Evolutionary conservation across 192 early-diverging fungal species (phyloP).

Genomic region (Backusella sp.): DNA sequence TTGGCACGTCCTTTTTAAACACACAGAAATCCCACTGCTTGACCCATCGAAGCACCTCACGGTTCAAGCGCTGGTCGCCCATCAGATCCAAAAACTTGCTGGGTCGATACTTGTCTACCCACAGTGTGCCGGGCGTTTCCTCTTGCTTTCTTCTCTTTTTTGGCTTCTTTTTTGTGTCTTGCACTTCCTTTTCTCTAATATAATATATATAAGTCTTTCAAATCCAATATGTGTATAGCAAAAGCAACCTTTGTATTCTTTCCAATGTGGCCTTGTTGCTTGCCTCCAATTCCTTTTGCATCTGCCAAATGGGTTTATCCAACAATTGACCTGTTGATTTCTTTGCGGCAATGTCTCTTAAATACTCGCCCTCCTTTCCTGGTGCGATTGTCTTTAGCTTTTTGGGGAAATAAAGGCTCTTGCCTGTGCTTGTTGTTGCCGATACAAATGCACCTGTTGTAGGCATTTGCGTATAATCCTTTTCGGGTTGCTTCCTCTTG

Average conservation of each 20-base stretch:
- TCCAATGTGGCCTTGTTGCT: background rate
- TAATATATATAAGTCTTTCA: background rate
- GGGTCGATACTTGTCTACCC: constrained; percentile 93
- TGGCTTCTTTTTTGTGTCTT: background rate
- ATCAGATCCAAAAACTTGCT: constrained; percentile 79
- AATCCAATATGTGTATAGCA: too few relatives aligned
- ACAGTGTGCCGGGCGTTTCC: constrained; percentile 37
- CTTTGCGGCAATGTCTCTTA: background rate
- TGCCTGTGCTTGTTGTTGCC: constrained; percentile 32
- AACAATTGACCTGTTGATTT: constrained; percentile 4
- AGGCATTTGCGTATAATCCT: constrained; percentile 42
- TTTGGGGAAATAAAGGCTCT: constrained; percentile 45
- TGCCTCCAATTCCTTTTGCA: constrained; percentile 11
- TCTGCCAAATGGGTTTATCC: constrained; percentile 19
- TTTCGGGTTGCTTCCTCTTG: background rate
- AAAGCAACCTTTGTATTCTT: constrained; percentile 12
- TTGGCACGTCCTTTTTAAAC: constrained; percentile 53
- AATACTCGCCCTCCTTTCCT: constrained; percentile 2
- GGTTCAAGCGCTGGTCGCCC: constrained; percentile 87
- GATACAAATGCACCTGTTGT: constrained; percentile 41
- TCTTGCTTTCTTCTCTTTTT: background rate
- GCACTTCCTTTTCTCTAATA: background rate
- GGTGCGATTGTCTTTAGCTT: constrained; percentile 15
- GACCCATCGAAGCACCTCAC: constrained; percentile 90
- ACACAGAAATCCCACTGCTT: constrained; percentile 98